Evolutionary conservation across 2,329 filamentous ascomycete species (phyloP).

Genomic region (Penicillium sp.): DNA sequence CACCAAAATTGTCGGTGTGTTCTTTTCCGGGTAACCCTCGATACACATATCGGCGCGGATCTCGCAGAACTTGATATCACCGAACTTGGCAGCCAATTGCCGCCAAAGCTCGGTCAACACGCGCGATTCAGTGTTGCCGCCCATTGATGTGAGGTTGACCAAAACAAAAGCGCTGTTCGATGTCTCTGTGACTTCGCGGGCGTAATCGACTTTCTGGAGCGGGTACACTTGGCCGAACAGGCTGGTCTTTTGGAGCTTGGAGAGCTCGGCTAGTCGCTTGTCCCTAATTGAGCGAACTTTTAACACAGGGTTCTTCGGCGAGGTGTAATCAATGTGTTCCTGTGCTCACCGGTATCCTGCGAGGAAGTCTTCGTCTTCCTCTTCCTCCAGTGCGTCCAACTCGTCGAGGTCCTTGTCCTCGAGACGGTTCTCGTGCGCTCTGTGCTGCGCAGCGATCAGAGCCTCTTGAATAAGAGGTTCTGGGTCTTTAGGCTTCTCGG

Average conservation of each 20-base stretch:
- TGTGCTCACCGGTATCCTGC: conserved; percentile 70
- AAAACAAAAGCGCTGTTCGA: conserved; percentile 69
- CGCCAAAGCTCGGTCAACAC: conserved; percentile 84
- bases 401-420: conserved; percentile 95
- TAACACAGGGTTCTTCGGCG: neutral
- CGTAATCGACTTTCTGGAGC: conserved; percentile 91
- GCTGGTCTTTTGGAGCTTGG: conserved; percentile 71
- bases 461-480: conserved; percentile 97
- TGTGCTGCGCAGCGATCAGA: conserved; percentile 74
- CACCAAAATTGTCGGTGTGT: conserved; percentile 89
- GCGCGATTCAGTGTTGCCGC: conserved; percentile 81
- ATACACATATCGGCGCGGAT: conserved; percentile 91
- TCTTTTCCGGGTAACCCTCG: conserved; percentile 91
- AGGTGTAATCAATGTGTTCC: neutral
- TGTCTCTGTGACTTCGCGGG: conserved; percentile 86
- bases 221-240: conserved; percentile 91
- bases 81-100: conserved; percentile 79
- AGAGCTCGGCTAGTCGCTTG: conserved; percentile 83
- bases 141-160: conserved; percentile 78
- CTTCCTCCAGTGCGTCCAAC: conserved; percentile 88
- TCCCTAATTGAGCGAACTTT: conserved; percentile 49
- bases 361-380: conserved; percentile 91
- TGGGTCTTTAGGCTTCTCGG: conserved; percentile 94
- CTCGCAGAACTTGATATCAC: conserved; percentile 96
- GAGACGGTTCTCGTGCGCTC: conserved; percentile 88